Conservation (phyloP, 208 protist genomes). For the Trypanosoma avium region DNA sequence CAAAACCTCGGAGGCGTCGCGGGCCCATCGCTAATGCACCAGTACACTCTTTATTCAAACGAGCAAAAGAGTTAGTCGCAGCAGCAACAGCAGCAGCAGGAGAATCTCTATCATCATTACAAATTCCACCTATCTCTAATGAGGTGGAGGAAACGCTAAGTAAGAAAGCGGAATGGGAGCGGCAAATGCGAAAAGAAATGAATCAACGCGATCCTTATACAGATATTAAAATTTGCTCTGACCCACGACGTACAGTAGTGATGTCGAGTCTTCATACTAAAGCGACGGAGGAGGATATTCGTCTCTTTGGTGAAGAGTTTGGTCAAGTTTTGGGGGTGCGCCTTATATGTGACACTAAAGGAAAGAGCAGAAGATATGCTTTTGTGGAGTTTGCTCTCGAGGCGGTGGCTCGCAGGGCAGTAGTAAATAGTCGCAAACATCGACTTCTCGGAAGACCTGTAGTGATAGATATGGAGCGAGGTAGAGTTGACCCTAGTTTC, state of each 20-base stretch:
- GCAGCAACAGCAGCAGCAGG: neutral
- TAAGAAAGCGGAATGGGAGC: slow-evolving; percentile 15
- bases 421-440: slow-evolving; percentile 45
- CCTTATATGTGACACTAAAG: slow-evolving; percentile 49
- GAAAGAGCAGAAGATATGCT: slow-evolving; percentile 70
- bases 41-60: slow-evolving; percentile 27
- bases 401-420: slow-evolving; percentile 67
- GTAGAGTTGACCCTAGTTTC: slow-evolving; percentile 59
- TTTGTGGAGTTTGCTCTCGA: slow-evolving; percentile 80
- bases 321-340: slow-evolving; percentile 68
- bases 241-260: slow-evolving; percentile 65
- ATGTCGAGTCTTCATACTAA: slow-evolving; percentile 65
- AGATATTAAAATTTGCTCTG: slow-evolving; percentile 66
- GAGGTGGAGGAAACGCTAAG: neutral
- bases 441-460: slow-evolving; percentile 66
- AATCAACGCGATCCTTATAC: slow-evolving; percentile 44
- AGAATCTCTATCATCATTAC: slow-evolving; percentile 13
- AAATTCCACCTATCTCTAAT: neutral
- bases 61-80: slow-evolving; percentile 29
- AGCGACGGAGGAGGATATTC: slow-evolving; percentile 77
- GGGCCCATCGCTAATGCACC: slow-evolving; percentile 32
- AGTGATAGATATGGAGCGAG: slow-evolving; percentile 69
- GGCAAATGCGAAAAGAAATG: slow-evolving; percentile 31
- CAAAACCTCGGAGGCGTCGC: slow-evolving; percentile 47
- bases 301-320: slow-evolving; percentile 82